phyloP scores from a whole-genome alignment of 805 yeast species.

The Candida anglica region DNA sequence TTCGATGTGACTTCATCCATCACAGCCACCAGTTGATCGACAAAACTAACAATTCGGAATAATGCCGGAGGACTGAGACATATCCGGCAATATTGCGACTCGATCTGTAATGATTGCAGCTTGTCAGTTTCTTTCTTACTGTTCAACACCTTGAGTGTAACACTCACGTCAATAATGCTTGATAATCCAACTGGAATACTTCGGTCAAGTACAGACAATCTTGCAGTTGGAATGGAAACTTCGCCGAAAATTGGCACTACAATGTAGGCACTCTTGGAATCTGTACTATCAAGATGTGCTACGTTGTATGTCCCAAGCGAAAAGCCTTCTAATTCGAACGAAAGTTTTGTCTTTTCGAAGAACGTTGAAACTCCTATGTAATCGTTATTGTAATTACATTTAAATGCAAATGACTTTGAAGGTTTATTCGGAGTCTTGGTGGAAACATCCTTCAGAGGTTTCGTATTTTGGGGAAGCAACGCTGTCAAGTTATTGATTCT shows the following conservation, averaged over 20 bases:
- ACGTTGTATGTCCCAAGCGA: slow-evolving; percentile 20
- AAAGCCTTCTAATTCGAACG: slow-evolving; percentile 33
- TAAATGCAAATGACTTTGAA: slow-evolving; percentile 14
- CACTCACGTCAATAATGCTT: slow-evolving; percentile 39
- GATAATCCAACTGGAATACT: slow-evolving; percentile 40
- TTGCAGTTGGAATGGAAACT: slow-evolving; percentile 36
- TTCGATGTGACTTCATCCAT: no score
- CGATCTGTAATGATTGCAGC: slow-evolving; percentile 49
- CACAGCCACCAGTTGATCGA: slow-evolving; percentile 18
- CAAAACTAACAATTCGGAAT: slow-evolving; percentile 31
- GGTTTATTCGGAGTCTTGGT: neutral
- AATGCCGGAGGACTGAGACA: slow-evolving; percentile 52
- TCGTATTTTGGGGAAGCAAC: no score
- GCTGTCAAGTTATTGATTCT: no score
- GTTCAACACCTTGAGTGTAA: slow-evolving; percentile 42
- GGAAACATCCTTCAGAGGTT: neutral
- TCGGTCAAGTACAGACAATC: slow-evolving; percentile 36
- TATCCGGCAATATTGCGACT: slow-evolving; percentile 55
- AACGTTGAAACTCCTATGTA: slow-evolving; percentile 34
- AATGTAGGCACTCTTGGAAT: neutral
- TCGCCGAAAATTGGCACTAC: slow-evolving; percentile 34
- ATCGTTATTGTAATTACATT: slow-evolving; percentile 22
- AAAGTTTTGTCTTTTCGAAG: slow-evolving; percentile 24
- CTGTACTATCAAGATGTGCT: slow-evolving; percentile 8
- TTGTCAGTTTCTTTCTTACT: slow-evolving; percentile 17